Evolutionary conservation across 2,329 filamentous ascomycete genomes (phyloP), one percentile per base, ranked within the genome.

Genomic region (Ophiostoma ulmi): DNA sequence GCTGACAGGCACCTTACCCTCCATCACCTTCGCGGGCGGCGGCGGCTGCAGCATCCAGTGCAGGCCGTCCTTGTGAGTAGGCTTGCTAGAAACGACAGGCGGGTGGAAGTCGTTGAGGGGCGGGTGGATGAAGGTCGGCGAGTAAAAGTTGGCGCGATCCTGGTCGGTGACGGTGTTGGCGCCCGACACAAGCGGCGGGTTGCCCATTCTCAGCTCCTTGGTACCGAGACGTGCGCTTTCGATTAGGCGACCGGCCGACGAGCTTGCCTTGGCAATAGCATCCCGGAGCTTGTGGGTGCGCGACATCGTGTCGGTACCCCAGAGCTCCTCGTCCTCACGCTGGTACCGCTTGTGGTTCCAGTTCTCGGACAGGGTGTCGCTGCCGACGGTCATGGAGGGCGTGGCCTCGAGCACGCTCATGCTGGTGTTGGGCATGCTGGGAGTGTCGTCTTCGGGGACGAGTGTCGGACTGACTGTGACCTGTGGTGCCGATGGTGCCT

Each of bases 41-140:
- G 93, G 93, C 1, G 94, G 94, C 77, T 97, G 92, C 69, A 97
- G 83, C 93, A 97, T 97, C 94, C 94, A 97, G 76, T 85, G 86
- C 70, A 91, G 90, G 72, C 91, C 92, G 70, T 88, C 88, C 76
- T 83, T 88, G 77, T 87, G 88, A 52, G 84, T 85, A 17, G 89
- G 91, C 71, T 87, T 90, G 80, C 88, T 92, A 78, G 87, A 92
- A 72, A 95, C 91, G 69, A 96, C 90, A 2, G 93, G 92, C 5
- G 92, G 92, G 77, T 96, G 92, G 72, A 94, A 87, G 73, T 96
- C 92, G 80, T 96, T 95, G 75, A 96, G 88, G 4, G 91, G 91
- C 8, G 90, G 92, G 76, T 90, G 89, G 72, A 80, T 82, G 3
- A 74, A 58, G 52, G 84, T 83, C 6, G 86, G 80, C 5, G 73